Percentiles rank a stretch among this genome's conserved stretches.
phyloP scores from a whole-genome alignment of 2,329 filamentous ascomycete genomes.

The Trichophyton rubrum region DNA sequence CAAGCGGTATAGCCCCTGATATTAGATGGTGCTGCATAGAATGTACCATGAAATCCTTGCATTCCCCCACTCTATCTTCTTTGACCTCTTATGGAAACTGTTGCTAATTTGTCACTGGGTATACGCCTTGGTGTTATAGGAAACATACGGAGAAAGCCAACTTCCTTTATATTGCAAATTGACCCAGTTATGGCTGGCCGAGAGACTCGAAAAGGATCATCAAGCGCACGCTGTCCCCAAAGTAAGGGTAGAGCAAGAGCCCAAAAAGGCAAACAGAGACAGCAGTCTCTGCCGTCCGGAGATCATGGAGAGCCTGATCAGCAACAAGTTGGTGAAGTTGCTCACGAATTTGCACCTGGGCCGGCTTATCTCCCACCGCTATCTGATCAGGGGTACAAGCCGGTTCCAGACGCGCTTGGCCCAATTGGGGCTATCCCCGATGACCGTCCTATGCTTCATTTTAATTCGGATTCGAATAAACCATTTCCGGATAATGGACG shows the following conservation, averaged over 20 bases:
- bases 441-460: neutral
- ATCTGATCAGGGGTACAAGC: neutral
- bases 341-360: neutral
- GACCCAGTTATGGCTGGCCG: neutral
- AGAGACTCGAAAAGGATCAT: neutral
- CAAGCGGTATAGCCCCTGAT: neutral
- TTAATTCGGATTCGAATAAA: neutral
- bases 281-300: neutral
- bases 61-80: neutral
- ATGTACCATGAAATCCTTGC: neutral
- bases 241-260: neutral
- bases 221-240: neutral
- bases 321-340: neutral
- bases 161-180: neutral
- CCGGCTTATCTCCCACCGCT: neutral
- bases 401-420: neutral
- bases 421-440: neutral
- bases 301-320: too few relatives aligned
- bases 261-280: neutral
- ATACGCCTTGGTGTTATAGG: neutral
- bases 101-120: neutral
- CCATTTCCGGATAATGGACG: neutral
- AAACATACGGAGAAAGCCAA: neutral
- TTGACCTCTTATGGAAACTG: neutral
- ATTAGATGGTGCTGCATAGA: neutral